phyloP scores from a whole-genome alignment of 208 protist genomes.

The Leishmania lainsoni region DNA sequence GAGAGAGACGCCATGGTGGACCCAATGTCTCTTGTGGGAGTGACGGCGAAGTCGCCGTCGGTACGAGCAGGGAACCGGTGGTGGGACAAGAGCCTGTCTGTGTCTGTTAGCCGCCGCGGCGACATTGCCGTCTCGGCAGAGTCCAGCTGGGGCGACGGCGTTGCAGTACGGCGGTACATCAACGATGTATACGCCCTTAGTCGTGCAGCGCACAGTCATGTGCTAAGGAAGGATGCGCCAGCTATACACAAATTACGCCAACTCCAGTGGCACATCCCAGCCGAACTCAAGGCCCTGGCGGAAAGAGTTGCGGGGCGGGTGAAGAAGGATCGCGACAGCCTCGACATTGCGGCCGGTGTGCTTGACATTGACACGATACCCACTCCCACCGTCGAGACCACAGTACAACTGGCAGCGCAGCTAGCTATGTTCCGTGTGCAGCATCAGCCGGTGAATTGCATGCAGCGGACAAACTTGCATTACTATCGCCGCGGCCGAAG shows the following conservation, averaged over 20 bases:
- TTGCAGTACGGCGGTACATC: slow-evolving; percentile 68
- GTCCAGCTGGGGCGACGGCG: slow-evolving; percentile 76
- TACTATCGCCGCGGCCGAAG: slow-evolving; percentile 74
- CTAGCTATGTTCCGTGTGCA: slow-evolving; percentile 78
- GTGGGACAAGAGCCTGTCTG: slow-evolving; percentile 91
- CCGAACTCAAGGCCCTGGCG: slow-evolving; percentile 41
- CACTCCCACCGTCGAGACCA: slow-evolving; percentile 1
- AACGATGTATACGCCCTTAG: slow-evolving; percentile 68
- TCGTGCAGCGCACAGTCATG: slow-evolving; percentile 35
- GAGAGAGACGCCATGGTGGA: slow-evolving; percentile 38
- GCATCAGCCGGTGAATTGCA: slow-evolving; percentile 52
- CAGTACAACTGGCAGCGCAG: slow-evolving; percentile 44
- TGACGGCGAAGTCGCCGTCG: slow-evolving; percentile 35
- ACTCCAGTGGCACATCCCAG: slow-evolving; percentile 55
- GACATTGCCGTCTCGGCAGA: slow-evolving; percentile 71
- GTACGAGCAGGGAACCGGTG: slow-evolving; percentile 63
- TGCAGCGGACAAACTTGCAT: slow-evolving; percentile 57
- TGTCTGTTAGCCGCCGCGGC: slow-evolving; percentile 38
- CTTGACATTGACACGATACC: slow-evolving; percentile 26
- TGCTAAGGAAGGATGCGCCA: slow-evolving; percentile 27
- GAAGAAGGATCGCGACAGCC: slow-evolving; percentile 37
- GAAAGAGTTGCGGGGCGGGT: slow-evolving; percentile 32
- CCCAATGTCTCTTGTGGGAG: slow-evolving; percentile 39
- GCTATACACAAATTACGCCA: slow-evolving; percentile 42
- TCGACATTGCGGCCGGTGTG: slow-evolving; percentile 54